Base-by-base conservation (phyloP, 257 asterid genomes). In the Solanum neorickii region DNA sequence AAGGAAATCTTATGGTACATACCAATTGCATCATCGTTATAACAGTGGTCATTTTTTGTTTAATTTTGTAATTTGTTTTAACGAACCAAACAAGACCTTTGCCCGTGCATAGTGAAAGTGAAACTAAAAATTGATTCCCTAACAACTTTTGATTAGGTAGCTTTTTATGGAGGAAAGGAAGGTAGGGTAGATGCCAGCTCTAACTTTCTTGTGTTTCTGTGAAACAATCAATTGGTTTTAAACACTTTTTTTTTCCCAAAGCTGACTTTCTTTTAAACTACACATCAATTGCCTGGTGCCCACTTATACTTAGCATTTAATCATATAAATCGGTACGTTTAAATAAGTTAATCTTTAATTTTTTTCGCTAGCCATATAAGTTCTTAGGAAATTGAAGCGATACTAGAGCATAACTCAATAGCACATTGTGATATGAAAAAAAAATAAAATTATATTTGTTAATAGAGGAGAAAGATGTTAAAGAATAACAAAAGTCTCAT, bases 21-120 rank as follows among this genome's bases (percentile, higher is more conserved):
- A 62, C 7, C 15, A 4, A 60, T 25, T 66, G 31, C 37, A 7
- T 27, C 16, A 1, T 14, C 12, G 21, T 27, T 27, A 68, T 0
- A 27, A 14, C 3, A 9, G 3, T 29, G 20, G 37, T 68, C 0
- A 27, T 15, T 1, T 15, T 49, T 15, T 16, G 0, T 49, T 49
- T 52, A 5, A 12, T 15, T 16, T 52, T 6, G 62, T 52, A 18
- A 52, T 1, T 52, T 52, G 62, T 2, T 52, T 52, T 33, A 33
- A 33, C 1, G 5, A 52, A 52, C 65, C 65, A 18, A 80, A 49
- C 69, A 80, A 29, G 42, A 5, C 44, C 1, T 16, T 10, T 6
- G n/a, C 15, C 68, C 85, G 69, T 80, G 85, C 85, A 80, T 80
- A 80, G 85, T 80, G 85, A 80, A 80, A 80, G 84, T 46, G 84